Evolutionary conservation across 2,329 filamentous ascomycete genomes (phyloP).

Genomic region (Tetracladium maxilliforme): DNA sequence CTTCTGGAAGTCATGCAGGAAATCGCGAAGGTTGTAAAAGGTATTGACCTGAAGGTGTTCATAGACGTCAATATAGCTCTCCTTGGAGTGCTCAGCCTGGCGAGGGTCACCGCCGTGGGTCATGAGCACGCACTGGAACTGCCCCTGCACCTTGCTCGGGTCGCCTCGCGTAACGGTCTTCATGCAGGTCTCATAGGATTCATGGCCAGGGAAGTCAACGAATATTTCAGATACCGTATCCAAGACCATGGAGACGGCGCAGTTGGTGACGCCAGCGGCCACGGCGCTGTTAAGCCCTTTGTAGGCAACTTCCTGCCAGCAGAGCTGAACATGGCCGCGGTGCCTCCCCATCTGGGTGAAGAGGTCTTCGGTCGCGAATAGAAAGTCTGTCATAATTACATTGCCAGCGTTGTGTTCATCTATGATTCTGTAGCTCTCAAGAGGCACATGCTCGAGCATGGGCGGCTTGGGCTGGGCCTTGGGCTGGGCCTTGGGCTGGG

Average conservation of each 20-base stretch:
- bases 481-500: constrained; percentile 11
- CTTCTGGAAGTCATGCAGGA: constrained; percentile 27
- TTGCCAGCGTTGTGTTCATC: constrained; percentile 20
- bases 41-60: constrained; percentile 27
- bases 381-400: constrained; percentile 21
- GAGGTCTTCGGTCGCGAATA: constrained; percentile 25
- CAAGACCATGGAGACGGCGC: constrained; percentile 25
- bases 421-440: constrained; percentile 28
- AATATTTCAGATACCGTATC: constrained; percentile 21
- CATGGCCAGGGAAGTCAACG: constrained; percentile 27
- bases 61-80: constrained; percentile 18
- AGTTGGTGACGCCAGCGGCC: constrained; percentile 24
- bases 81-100: constrained; percentile 6
- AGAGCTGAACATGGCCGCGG: constrained; percentile 20
- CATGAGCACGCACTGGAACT: constrained; percentile 9
- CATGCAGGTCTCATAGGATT: constrained; percentile 25
- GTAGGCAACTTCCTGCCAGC: constrained; percentile 29
- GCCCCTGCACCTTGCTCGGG: constrained; percentile 13
- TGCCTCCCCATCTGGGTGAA: constrained; percentile 20
- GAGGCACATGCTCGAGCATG: constrained; percentile 19
- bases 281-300: constrained; percentile 26
- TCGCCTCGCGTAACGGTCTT: constrained; percentile 22
- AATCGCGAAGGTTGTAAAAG: constrained; percentile 26
- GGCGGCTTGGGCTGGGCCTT: constrained; percentile 10
- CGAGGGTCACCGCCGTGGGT: constrained; percentile 5